These are phyloP conservation scores for Neurospora sp. DNA, from an alignment of 495 filamentous ascomycete species.

Conservation along the genomic window DNA sequence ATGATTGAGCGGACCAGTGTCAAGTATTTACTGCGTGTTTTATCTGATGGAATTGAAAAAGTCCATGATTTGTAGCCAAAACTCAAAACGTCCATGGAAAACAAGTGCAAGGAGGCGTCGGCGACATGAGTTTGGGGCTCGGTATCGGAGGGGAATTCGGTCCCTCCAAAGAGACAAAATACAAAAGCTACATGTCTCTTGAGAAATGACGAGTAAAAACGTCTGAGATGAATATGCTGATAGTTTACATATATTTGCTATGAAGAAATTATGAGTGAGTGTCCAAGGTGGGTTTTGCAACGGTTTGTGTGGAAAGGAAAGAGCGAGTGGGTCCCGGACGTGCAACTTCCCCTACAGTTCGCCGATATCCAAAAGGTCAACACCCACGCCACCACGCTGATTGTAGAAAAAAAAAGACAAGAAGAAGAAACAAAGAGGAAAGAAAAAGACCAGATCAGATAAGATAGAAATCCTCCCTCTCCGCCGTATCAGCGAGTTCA, in stretches of 20 bases:
- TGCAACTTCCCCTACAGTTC: background rate
- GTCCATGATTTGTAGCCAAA: background rate
- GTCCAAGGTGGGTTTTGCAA: background rate
- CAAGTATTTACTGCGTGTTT: background rate
- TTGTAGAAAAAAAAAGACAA: background rate
- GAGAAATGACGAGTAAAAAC: accelerated
- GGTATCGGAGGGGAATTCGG: background rate
- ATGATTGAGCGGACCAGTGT: background rate
- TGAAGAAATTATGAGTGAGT: background rate
- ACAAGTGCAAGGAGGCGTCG: background rate
- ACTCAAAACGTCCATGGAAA: background rate
- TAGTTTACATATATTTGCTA: background rate
- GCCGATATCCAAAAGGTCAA: background rate
- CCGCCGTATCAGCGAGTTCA: background rate
- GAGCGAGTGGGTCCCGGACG: background rate
- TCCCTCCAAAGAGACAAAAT: background rate
- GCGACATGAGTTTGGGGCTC: background rate
- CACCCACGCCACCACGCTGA: background rate
- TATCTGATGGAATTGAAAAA: background rate
- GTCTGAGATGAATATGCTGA: background rate
- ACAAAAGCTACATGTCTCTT: background rate
- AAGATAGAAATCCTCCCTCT: background rate
- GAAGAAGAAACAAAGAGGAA: background rate
- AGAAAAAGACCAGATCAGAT: background rate
- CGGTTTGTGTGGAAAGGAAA: background rate